Base-by-base conservation (phyloP, 1,284 basidiomycete species). In the Ustilago trichophora region DNA sequence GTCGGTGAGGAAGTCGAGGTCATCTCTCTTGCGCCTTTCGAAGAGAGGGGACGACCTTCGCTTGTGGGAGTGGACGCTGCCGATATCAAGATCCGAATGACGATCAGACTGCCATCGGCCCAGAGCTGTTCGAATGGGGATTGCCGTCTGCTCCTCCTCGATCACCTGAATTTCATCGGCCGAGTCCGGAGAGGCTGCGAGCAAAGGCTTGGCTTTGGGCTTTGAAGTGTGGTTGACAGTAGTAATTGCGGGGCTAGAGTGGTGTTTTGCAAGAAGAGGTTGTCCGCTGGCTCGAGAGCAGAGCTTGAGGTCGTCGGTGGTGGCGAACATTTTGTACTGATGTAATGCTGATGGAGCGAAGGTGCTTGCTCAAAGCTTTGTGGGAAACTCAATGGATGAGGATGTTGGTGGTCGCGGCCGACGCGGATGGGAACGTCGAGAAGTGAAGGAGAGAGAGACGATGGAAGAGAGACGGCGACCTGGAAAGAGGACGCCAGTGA, bases 121-220 rank as follows among this genome's bases (percentile, higher is more conserved):
- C 7, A 36, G 27, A 10, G n/a, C 22, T 4, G 40, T 12, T 12
- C 46, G 57, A 13, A 68, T 68, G 16, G 58, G 58, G 19, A 68
- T 68, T 18, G 65, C 64, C 3, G 43, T 21, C 19, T 45, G 47
- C n/a, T 44, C 36, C 12, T 68, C 54, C 26, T 58, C 46, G 24
- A 68, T 46, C 36, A 68, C 65, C 16, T 62, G 53, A n/a, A 68
- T 68, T 18, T 55, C 53, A 25, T 68, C 65, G 5, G 46, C 35
- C 6, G 54, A 52, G 36, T 52, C 48, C 6, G 26, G 27, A 8
- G 19, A n/a, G 11, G n/a, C n/a, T n/a, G n/a, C n/a, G n/a, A n/a
- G n/a, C n/a, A n/a, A n/a, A n/a, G n/a, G n/a, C n/a, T n/a, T n/a
- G n/a, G n/a, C n/a, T n/a, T n/a, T n/a, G n/a, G n/a, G n/a, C n/a